A percentile compares a stretch with the other conserved stretches of the same genome.
Conservation (phyloP, 192 early-diverging fungal genomes). For the Coemansia sp. region DNA sequence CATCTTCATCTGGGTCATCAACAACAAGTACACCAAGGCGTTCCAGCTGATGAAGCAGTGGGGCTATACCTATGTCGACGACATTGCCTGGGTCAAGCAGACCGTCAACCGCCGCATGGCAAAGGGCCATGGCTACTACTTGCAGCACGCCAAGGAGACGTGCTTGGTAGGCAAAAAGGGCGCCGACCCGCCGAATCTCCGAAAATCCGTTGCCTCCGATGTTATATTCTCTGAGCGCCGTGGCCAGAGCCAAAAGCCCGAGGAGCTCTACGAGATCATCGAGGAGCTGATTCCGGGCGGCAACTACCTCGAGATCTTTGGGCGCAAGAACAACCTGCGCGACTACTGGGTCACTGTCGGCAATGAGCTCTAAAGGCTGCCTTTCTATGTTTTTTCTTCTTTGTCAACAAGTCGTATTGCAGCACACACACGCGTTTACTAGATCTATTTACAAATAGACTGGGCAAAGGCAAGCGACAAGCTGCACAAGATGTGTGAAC, state of each 20-base stretch:
- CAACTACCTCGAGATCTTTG: slow-evolving; percentile 94
- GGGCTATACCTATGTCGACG: slow-evolving; percentile 95
- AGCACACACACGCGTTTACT: not conserved
- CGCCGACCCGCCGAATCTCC: slow-evolving; percentile 70
- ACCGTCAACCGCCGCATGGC: slow-evolving; percentile 97
- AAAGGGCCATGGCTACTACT: slow-evolving; percentile 96
- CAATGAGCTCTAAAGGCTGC: slow-evolving; percentile 78
- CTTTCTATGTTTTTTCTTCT: not conserved
- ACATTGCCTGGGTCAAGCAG: slow-evolving; percentile 97
- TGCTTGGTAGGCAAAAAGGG: slow-evolving; percentile 94
- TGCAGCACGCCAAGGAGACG: slow-evolving; percentile 98
- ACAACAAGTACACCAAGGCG: slow-evolving; percentile 96
- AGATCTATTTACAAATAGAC: slow-evolving; percentile 4
- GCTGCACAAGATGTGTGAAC: not conserved
- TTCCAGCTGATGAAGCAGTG: slow-evolving; percentile 95
- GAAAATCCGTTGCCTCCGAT: slow-evolving; percentile 79
- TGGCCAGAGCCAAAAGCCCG: slow-evolving; percentile 96
- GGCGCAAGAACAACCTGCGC: slow-evolving; percentile 93
- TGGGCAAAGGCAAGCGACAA: not conserved
- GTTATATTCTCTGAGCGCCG: slow-evolving; percentile 93
- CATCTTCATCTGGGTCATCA: slow-evolving; percentile 98
- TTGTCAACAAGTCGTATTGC: not conserved
- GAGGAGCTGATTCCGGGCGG: slow-evolving; percentile 92
- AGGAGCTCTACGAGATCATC: slow-evolving; percentile 94
- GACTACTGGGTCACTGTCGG: slow-evolving; percentile 98